A percentile compares a stretch with the other conserved stretches of the same genome.
These are phyloP conservation scores for Naegleria lovaniensis DNA, from an alignment of 208 protist genomes.

Conservation along the genomic window DNA sequence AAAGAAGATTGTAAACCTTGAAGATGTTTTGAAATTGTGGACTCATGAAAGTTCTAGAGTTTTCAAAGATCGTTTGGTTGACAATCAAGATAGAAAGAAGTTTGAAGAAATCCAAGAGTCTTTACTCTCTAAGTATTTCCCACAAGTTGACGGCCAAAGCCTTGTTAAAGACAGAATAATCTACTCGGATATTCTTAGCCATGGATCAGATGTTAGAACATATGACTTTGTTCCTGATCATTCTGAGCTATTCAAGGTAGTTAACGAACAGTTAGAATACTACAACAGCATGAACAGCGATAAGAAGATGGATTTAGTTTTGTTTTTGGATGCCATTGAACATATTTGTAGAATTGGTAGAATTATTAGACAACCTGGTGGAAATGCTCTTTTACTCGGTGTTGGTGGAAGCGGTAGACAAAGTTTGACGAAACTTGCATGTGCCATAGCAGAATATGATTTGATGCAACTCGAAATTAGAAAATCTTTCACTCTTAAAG, in stretches of 20 bases:
- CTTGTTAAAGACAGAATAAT: slow-evolving; percentile 53
- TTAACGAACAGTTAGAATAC: slow-evolving; percentile 80
- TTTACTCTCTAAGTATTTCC: slow-evolving; percentile 68
- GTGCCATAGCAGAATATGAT: slow-evolving; percentile 86
- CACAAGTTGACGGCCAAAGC: slow-evolving; percentile 63
- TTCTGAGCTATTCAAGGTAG: slow-evolving; percentile 56
- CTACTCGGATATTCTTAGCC: slow-evolving; percentile 87
- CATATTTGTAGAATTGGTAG: slow-evolving; percentile 90
- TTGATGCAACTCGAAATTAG: slow-evolving; percentile 88
- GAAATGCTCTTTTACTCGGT: slow-evolving; percentile 91
- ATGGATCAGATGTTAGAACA: slow-evolving; percentile 53
- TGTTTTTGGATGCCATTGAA: slow-evolving; percentile 93
- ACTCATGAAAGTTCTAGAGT: slow-evolving; percentile 80
- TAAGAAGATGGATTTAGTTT: slow-evolving; percentile 85
- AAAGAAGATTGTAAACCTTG: slow-evolving; percentile 51
- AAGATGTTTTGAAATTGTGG: slow-evolving; percentile 79
- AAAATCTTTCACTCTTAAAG: slow-evolving; percentile 88
- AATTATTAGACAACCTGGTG: slow-evolving; percentile 87
- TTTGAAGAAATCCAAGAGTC: slow-evolving; percentile 73
- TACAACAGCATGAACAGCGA: slow-evolving; percentile 76
- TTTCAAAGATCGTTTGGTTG: slow-evolving; percentile 84
- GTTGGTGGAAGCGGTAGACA: slow-evolving; percentile 95
- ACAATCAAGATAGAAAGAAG: slow-evolving; percentile 71
- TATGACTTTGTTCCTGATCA: slow-evolving; percentile 83
- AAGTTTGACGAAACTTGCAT: slow-evolving; percentile 85